Base-by-base conservation (phyloP, 192 early-diverging fungal species). In the Irineochytrium annulatum region DNA sequence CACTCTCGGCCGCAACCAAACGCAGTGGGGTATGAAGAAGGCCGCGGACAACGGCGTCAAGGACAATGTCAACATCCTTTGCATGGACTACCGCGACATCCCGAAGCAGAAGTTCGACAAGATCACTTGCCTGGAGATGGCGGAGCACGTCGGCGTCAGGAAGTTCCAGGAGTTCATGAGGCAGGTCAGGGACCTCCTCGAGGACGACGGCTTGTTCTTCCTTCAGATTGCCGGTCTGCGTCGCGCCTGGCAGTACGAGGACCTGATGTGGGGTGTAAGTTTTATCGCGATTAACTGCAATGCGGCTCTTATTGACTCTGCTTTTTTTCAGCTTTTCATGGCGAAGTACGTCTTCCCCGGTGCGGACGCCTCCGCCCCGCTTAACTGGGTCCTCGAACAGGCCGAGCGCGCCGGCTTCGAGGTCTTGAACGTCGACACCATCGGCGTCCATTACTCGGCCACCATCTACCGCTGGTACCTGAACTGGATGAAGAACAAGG, bases 71-170 rank as follows among this genome's bases (percentile, higher is more conserved):
- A 73, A 82, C 43, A 82, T 98, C 57, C 68, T 89, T 63, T 91
- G 89, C 84, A 91, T 90, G 87, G 95, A 98, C 74, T 98, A 98
- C 86, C 91, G 95, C 77, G 95, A 98, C 70, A 95, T 95, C 60
- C 92, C 96, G 34, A 75, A 78, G 63, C 78, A 90, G 60, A 94
- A 92, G 71, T 98, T 84, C 82, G 78, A 98, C 85, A 91, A 93
- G 76, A 96, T 98, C 68, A 91, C 93, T 33, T 95, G 94, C 71
- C 85, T 98, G 57, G 96, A 97, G 70, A 98, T 98, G 96, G 92
- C 96, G 64, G 96, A 98, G 79, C 96, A 98, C 74, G 96, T 98
- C 34, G 96, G 96, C 62, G 82, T 98, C 57, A 83, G 89, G 70
- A 85, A 88, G 67, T 98, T 78, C 65, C 82, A 86, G 45, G 83